phyloP scores from a whole-genome alignment of 208 protist species.

The Leishmania amazonensis region DNA sequence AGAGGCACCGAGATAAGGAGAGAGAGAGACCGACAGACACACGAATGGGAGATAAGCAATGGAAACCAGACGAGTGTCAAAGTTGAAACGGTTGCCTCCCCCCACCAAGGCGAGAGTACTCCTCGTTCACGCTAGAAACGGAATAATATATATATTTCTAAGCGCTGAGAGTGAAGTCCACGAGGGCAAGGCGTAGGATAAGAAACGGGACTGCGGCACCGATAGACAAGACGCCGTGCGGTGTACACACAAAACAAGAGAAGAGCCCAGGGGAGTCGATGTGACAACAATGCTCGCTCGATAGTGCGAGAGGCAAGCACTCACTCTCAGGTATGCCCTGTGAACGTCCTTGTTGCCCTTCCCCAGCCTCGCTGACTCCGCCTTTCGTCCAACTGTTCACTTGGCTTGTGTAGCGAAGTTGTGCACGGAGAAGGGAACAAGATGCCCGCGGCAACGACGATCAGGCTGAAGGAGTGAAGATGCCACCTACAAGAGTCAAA shows the following conservation, averaged over 20 bases:
- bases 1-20: neutral
- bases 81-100: too few relatives aligned
- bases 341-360: neutral
- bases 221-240: neutral
- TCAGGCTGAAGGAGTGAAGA: neutral
- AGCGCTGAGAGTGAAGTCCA: neutral
- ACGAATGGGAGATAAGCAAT: neutral
- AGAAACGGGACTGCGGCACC: neutral
- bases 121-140: neutral
- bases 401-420: slow-evolving; percentile 53
- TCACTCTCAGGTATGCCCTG: neutral
- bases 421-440: too few relatives aligned
- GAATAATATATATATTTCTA: neutral
- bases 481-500: neutral
- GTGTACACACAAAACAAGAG: neutral
- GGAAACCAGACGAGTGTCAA: neutral
- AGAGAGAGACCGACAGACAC: neutral
- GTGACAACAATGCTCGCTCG: neutral
- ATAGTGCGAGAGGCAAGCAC: neutral
- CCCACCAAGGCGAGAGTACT: neutral
- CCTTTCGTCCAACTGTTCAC: slow-evolving; percentile 33
- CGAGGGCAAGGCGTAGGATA: neutral
- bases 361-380: slow-evolving; percentile 17
- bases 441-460: neutral
- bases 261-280: neutral